A percentile compares a stretch with the other conserved stretches of the same genome.
phyloP scores from a whole-genome alignment of 225 moss, liverwort and hornwort genomes.

The Anthoceros angustus region DNA sequence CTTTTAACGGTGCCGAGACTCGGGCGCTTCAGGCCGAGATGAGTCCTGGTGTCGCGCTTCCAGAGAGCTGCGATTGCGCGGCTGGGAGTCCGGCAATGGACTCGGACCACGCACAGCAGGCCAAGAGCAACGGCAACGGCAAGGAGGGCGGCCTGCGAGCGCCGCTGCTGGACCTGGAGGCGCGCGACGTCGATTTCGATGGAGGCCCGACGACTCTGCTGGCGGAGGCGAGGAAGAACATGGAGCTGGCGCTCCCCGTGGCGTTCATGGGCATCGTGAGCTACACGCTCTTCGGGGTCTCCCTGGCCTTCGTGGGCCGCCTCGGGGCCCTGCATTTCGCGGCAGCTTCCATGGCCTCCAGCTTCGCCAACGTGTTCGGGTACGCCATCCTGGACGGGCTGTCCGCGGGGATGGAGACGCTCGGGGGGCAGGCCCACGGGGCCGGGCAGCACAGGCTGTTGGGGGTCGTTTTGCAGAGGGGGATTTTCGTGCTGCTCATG shows the following conservation, averaged over 20 bases:
- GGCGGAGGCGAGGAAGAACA: constrained; percentile 19
- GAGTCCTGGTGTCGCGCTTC: no score
- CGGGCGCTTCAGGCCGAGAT: no score
- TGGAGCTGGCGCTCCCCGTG: constrained; percentile 19
- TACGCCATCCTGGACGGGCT: constrained; percentile 35
- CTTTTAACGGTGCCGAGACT: no score
- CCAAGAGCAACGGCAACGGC: no score
- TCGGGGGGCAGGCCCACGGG: constrained; percentile 32
- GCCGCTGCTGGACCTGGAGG: no score
- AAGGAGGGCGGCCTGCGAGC: no score
- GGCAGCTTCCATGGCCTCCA: constrained; percentile 35
- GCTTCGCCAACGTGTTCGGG: constrained; percentile 35
- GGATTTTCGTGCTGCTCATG: constrained; percentile 20
- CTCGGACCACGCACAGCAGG: no score
- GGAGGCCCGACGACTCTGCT: background rate
- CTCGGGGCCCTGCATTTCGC: constrained; percentile 26
- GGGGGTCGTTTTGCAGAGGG: constrained; percentile 26
- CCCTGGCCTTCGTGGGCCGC: constrained; percentile 29
- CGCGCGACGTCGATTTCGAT: no score
- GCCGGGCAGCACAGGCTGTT: constrained; percentile 21
- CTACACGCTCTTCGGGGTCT: constrained; percentile 20
- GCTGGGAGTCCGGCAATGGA: no score
- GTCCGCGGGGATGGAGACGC: constrained; percentile 30
- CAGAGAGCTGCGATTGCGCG: no score
- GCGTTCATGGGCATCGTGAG: constrained; percentile 24